These are phyloP conservation scores for Tylopilus sp. DNA, from an alignment of 768 basidiomycete genomes.

Conservation along the genomic window DNA sequence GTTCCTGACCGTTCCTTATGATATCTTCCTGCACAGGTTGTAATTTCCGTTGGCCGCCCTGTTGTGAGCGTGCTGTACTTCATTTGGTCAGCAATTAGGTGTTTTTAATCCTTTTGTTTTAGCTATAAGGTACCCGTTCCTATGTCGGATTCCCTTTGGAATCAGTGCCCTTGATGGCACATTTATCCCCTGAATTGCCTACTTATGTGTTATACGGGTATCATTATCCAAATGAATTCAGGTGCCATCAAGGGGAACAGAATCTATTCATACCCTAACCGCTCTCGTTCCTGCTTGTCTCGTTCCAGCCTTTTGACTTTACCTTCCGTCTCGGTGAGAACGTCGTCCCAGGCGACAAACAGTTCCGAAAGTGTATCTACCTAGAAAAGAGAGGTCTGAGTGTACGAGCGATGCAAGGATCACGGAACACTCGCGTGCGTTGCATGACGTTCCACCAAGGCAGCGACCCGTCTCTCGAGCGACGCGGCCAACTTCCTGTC, in stretches of 20 bases:
- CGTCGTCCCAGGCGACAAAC: constrained; percentile 84
- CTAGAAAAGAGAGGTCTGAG: constrained; percentile 34
- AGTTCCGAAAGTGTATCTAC: constrained; percentile 80
- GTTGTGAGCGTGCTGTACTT: constrained; percentile 7
- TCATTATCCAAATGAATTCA: constrained; percentile 7
- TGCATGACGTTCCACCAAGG: constrained; percentile 65
- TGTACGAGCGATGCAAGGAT: background rate
- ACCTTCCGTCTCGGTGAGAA: constrained; percentile 63
- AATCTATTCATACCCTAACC: constrained; percentile 55
- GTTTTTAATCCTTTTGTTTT: constrained; percentile 14
- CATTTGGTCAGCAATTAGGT: constrained; percentile 1
- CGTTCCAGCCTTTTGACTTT: constrained; percentile 55
- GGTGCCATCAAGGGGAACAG: background rate
- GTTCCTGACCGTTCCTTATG: constrained; percentile 8
- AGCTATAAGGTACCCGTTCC: constrained; percentile 20
- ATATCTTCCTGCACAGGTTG: constrained; percentile 20
- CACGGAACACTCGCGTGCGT: constrained; percentile 49
- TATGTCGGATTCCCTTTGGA: constrained; percentile 10
- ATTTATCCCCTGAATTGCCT: constrained; percentile 9
- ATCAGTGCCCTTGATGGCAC: constrained; percentile 11
- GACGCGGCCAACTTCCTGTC: constrained; percentile 53
- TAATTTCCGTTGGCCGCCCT: constrained; percentile 20
- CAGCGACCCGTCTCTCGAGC: constrained; percentile 64
- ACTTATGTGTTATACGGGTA: constrained; percentile 19
- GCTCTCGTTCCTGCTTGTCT: constrained; percentile 54